Evolutionary conservation across 2,329 filamentous ascomycete genomes (phyloP), one percentile per base, ranked within the genome.

Genomic region (Capronia epimyces): DNA sequence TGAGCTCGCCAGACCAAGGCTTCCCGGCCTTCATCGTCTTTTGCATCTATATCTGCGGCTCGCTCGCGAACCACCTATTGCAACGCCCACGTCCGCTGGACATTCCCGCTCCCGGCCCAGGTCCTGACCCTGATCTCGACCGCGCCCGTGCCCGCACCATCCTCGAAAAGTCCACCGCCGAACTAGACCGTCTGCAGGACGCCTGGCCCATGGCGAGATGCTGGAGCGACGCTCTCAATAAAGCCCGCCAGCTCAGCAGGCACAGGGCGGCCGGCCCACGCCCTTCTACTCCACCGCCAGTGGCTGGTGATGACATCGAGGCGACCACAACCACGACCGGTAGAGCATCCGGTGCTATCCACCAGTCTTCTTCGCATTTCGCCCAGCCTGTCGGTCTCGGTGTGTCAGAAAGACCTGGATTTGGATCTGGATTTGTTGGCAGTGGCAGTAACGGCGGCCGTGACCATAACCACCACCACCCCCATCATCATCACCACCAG

Each of bases 11-110:
- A 7, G 64, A 62, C n/a, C 61, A 69, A 36, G 64, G 63, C 0
- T 68, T 65, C 41, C 67, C 65, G 5, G 66, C 63, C 44, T 67
- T 71, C 20, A 61, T 71, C 5, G 68, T 68, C 8, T 71, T 71
- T 41, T 71, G 68, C 45, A 63, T 67, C 31, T 71, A 71, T 56
- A 65, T 69, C 41, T 71, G 68, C 52, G 69, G 68, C 8, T 70
- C 67, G 0, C 59, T 71, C n/a, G 63, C 63, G 10, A 63, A 66
- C 41, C 22, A 46, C 34, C 15, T 46, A 7, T 9, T 36, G 21
- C 25, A 37, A 29, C 16, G 27, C 20, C 43, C 16, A 20, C 16
- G 27, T n/a, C 43, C 16, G 5, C 13, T n/a, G 29, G 12, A 32
- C 7, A 32, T 32, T n/a, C 29, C 7, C 3, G 7, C 29, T 12